These are phyloP conservation scores for Aspergillus biplanus DNA, from an alignment of 495 filamentous ascomycete genomes.

Conservation along the genomic window DNA sequence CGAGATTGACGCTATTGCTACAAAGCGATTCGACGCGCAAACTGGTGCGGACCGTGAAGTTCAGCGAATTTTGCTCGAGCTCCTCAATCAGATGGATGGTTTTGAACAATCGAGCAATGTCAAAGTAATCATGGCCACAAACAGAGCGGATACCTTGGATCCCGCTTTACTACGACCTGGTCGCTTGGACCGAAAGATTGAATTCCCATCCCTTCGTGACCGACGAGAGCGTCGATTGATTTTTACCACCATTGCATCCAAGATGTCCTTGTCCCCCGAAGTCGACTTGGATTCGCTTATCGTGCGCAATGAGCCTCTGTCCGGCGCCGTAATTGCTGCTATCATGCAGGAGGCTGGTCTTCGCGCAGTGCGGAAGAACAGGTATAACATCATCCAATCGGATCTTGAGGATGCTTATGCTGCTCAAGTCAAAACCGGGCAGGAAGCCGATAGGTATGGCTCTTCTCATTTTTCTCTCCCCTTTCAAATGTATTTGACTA, in stretches of 20 bases:
- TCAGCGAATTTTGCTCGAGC: slow-evolving; percentile 93
- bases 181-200: slow-evolving; percentile 96
- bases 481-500: slow-evolving; percentile 18
- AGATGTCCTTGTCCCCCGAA: slow-evolving; percentile 96
- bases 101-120: slow-evolving; percentile 99
- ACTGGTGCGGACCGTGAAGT: slow-evolving; percentile 97
- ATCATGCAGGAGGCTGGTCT: slow-evolving; percentile 99
- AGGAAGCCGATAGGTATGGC: slow-evolving; percentile 64
- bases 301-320: slow-evolving; percentile 92
- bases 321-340: slow-evolving; percentile 93
- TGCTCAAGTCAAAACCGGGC: slow-evolving; percentile 88
- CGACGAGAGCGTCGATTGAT: slow-evolving; percentile 92
- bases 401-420: slow-evolving; percentile 96
- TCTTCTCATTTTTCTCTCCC: background rate
- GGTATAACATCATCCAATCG: slow-evolving; percentile 97
- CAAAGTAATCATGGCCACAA: slow-evolving; percentile 99
- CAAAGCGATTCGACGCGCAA: slow-evolving; percentile 98
- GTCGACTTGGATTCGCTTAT: slow-evolving; percentile 96
- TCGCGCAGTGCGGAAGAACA: slow-evolving; percentile 93
- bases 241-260: slow-evolving; percentile 91
- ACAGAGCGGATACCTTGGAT: slow-evolving; percentile 95
- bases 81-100: slow-evolving; percentile 99
- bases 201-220: slow-evolving; percentile 91
- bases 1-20: slow-evolving; percentile 98
- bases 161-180: slow-evolving; percentile 92